Evolutionary conservation across 176 grass and related monocot genomes (phyloP), one percentile per base, ranked within the genome.

Genomic region (Aegilops longissima): DNA sequence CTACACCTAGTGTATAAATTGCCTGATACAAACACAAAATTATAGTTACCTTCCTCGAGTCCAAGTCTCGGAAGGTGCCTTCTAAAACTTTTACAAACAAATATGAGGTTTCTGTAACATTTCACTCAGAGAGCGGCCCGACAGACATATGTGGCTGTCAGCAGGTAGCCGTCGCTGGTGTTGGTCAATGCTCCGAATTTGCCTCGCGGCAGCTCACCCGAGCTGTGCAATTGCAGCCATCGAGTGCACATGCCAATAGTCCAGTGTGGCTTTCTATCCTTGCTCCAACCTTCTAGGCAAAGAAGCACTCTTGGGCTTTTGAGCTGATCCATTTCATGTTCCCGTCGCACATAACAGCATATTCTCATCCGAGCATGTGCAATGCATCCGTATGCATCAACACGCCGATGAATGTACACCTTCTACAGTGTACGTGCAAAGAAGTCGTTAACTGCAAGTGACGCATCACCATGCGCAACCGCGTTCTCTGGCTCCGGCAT

Each of bases 401-500:
- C 29, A 80, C 39, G 18, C n/a, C 4, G 17, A 77, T 25, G 24
- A 63, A 31, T 21, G 18, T 80, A 64, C 44, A 77, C 35, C 44
- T 74, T 66, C 86, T 66, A 84, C 12, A 5, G 85, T 81, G 92
- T 71, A 40, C 87, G 86, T 14, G 93, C 88, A 54, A 98, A 83
- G 79, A 98, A 98, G 68, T 98, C 90, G 39, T 94, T 91, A 52
- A 98, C 92, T 1, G 92, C 94, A 87, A 98, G 96, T 47, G 80
- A 95, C 49, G 96, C 82, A 64, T 98, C 96, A 40, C 96, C 96
- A 91, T 98, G 96, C 40, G 96, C 82, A 80, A 96, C 96, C 25
- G 96, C 96, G 85, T 94, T 91, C 86, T 98, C 96, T 84, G 90
- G 92, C 77, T 98, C 96, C 9, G 96, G 96, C 93, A 98, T 96